These are phyloP conservation scores for Fraxinus nigra DNA, from an alignment of 305 asterid species.

Conservation along the genomic window DNA sequence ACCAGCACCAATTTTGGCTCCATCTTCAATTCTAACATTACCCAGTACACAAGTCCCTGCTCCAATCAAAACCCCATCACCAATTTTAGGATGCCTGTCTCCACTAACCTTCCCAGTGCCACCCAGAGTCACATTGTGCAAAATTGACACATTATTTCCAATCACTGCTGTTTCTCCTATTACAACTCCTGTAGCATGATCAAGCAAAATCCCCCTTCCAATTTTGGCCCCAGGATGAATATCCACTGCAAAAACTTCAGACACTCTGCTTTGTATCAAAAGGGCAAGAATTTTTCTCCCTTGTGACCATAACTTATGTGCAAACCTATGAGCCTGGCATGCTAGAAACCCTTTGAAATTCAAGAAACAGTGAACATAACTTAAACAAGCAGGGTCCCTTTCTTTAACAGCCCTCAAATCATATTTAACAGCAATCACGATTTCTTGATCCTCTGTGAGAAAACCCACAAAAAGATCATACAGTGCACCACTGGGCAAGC, in stretches of 20 bases:
- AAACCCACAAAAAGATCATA: conserved; percentile 50
- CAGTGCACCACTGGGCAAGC: conserved; percentile 46
- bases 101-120: conserved; percentile 77
- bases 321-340: conserved; percentile 69
- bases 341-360: conserved; percentile 81
- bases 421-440: conserved; percentile 43
- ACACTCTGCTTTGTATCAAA: conserved; percentile 60
- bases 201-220: conserved; percentile 73
- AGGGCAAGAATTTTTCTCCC: conserved; percentile 61
- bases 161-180: conserved; percentile 85
- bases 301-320: conserved; percentile 59
- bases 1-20: conserved; percentile 90
- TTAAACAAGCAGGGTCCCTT: conserved; percentile 87
- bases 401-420: conserved; percentile 72
- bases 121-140: conserved; percentile 85
- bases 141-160: conserved; percentile 73
- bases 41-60: conserved; percentile 93
- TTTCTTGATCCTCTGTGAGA: conserved; percentile 46
- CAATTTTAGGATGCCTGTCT: conserved; percentile 82
- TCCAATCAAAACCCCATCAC: conserved; percentile 82
- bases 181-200: conserved; percentile 85
- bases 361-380: conserved; percentile 73
- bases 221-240: conserved; percentile 84
- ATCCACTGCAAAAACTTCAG: conserved; percentile 78
- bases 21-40: conserved; percentile 69